Evolutionary conservation across 2,329 filamentous ascomycete genomes (phyloP).

Genomic region (Beauveria scarabaeidicola): DNA sequence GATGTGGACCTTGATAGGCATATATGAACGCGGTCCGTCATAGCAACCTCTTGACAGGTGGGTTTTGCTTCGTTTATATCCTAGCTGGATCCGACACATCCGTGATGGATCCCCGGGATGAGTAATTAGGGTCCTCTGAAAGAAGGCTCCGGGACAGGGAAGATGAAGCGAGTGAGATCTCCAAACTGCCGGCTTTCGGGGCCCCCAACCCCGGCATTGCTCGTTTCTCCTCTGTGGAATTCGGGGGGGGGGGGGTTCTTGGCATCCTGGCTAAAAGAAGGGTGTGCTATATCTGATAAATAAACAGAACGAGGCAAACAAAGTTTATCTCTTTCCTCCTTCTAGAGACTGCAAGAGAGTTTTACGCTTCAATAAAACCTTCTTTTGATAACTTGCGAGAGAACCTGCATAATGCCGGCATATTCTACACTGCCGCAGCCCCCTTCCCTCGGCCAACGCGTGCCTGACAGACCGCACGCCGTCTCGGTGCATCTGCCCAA

Average conservation of each 20-base stretch:
- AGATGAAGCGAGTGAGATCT: background rate
- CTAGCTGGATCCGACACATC: background rate
- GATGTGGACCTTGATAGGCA: background rate
- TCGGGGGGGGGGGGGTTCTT: no score
- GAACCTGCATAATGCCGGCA: background rate
- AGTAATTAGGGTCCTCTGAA: background rate
- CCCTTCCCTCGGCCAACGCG: background rate
- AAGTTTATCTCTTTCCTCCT: no score
- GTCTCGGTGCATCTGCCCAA: slow-evolving; percentile 1
- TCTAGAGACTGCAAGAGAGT: background rate
- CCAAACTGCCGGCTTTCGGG: background rate
- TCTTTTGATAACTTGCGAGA: background rate
- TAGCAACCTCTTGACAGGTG: background rate
- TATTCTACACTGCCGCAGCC: background rate
- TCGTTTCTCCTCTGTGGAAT: background rate
- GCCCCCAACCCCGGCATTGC: background rate
- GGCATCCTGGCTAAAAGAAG: background rate
- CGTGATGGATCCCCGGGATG: background rate
- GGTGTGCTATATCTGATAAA: background rate
- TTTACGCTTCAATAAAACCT: background rate
- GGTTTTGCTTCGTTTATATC: background rate
- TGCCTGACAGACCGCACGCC: slow-evolving; percentile 2
- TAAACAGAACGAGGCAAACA: background rate
- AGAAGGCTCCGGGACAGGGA: background rate
- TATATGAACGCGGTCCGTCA: background rate